Evolutionary conservation across 176 grass and related monocot species (phyloP), one percentile per base, ranked within the genome.

Genomic region (Rhynchospora pubera): DNA sequence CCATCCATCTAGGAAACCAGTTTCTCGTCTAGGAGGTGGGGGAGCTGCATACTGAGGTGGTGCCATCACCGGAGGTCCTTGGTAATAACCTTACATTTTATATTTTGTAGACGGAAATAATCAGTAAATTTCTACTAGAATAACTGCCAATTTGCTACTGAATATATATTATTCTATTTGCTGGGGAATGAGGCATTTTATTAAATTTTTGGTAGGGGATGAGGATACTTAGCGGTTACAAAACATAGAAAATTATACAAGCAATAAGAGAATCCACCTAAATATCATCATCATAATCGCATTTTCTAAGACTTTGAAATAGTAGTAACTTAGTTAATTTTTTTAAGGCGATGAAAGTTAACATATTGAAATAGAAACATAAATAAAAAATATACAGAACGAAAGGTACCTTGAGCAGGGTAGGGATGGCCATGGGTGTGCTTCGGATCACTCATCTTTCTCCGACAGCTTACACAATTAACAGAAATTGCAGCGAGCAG

Each of bases 51-150:
- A 94, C 85, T 91, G 94, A 51, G 94, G 94, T 57, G 94, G 92
- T 61, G 88, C 90, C 94, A 94, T 94, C 87, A 94, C 92, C 52
- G 90, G 92, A 55, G 92, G 92, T 11, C 92, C 92, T 77, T 97
- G 94, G 65, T 97, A 97, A 85, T 91, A 93, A 0, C 94, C 91
- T 75, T 77, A 80, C 85, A 87, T 71, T 71, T 84, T 84, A 7
- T 82, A 28, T 85, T 90, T 52, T 16, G 0, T 53, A 0, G 26
- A 19, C 78, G 0, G 16, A 83, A 34, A 16, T 34, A 76, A 23
- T 71, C 53, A 82, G n/a, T n/a, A n/a, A n/a, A n/a, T n/a, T n/a
- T n/a, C n/a, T n/a, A n/a, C n/a, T n/a, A n/a, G 2, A 80, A 24
- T 21, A 57, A 39, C 12, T 34, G 13, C 15, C 47, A 32, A 32